Conservation (phyloP, 495 filamentous ascomycete genomes). For the Lepidopterella palustris region DNA sequence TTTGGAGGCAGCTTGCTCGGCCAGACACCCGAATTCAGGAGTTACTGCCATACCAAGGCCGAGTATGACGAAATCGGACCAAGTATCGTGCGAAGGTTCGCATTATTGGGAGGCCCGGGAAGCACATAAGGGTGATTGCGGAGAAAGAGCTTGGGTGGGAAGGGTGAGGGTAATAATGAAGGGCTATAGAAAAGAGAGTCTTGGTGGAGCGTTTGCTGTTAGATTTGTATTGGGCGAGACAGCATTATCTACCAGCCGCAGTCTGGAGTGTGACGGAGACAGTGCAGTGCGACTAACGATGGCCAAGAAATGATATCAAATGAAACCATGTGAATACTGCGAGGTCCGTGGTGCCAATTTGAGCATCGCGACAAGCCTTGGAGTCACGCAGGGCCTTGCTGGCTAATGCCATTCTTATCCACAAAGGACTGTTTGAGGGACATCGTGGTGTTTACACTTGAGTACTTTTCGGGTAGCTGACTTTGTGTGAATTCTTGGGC, state of each 20-base stretch:
- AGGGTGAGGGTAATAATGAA: background rate
- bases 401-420: too few relatives aligned
- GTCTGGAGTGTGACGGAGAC: too few relatives aligned
- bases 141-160: background rate
- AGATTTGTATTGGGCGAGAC: background rate
- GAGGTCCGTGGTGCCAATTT: too few relatives aligned
- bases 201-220: background rate
- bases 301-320: background rate
- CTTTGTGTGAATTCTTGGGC: too few relatives aligned
- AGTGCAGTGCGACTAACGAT: too few relatives aligned
- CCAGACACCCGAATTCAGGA: slow-evolving; percentile 97
- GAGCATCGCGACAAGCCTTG: too few relatives aligned
- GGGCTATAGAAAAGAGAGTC: background rate
- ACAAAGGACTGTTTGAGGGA: too few relatives aligned
- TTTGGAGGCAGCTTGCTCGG: slow-evolving; percentile 94
- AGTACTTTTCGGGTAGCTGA: too few relatives aligned
- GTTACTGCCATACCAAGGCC: slow-evolving; percentile 98
- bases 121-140: slow-evolving; percentile 31
- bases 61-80: slow-evolving; percentile 92
- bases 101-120: slow-evolving; percentile 86
- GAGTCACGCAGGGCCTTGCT: too few relatives aligned
- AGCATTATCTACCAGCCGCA: too few relatives aligned
- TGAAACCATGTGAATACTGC: background rate
- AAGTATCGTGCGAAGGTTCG: slow-evolving; percentile 91
- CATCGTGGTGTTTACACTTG: too few relatives aligned